Conservation (phyloP, 768 basidiomycete genomes). For the Trametes meyenii region DNA sequence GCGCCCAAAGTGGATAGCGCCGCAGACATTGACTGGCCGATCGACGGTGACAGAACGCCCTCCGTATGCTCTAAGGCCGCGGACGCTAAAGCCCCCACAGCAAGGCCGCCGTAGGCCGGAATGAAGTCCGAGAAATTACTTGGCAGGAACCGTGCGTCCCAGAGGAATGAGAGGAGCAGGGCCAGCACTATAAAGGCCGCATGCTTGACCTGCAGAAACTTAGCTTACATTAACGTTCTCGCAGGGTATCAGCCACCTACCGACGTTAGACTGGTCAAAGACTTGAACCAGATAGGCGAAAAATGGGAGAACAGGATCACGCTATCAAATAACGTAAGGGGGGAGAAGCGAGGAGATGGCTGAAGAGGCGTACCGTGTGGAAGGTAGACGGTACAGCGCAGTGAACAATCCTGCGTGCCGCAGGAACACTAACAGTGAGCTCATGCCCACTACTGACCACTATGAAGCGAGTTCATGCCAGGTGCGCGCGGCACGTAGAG, state of each 20-base stretch:
- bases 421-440: slow-evolving; percentile 62
- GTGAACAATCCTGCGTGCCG: slow-evolving; percentile 70
- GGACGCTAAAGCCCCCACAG: slow-evolving; percentile 60
- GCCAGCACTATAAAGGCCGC: slow-evolving; percentile 50
- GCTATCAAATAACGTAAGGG: slow-evolving; percentile 38
- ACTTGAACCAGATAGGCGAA: slow-evolving; percentile 65
- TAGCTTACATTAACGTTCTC: no score
- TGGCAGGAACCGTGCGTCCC: slow-evolving; percentile 52
- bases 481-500: slow-evolving; percentile 5
- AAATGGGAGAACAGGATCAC: slow-evolving; percentile 73
- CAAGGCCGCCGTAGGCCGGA: slow-evolving; percentile 69
- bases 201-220: slow-evolving; percentile 49
- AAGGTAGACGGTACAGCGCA: slow-evolving; percentile 68
- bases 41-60: slow-evolving; percentile 55
- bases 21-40: slow-evolving; percentile 58
- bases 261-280: slow-evolving; percentile 50
- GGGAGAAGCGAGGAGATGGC: background rate
- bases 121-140: slow-evolving; percentile 46
- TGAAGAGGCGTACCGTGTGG: slow-evolving; percentile 54
- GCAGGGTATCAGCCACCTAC: slow-evolving; percentile 37
- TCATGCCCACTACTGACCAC: slow-evolving; percentile 74
- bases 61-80: slow-evolving; percentile 66
- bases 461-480: slow-evolving; percentile 30
- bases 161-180: slow-evolving; percentile 56
- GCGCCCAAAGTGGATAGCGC: slow-evolving; percentile 65